These are phyloP conservation scores for Vitis hybrid DNA, from an alignment of 177 flowering plant genomes.

Conservation along the genomic window DNA sequence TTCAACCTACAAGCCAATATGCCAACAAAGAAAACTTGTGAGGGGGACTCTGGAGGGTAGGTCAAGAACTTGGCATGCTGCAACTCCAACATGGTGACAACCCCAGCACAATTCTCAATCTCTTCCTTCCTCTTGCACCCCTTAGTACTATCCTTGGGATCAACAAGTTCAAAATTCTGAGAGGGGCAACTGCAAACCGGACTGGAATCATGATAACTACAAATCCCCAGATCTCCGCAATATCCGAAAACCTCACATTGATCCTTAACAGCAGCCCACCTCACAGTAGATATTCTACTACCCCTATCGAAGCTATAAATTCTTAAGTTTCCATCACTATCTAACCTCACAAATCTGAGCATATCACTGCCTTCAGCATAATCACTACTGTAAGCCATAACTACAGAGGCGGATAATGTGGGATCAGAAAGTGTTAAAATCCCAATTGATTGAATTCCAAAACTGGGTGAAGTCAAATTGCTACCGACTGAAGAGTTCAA, in stretches of 20 bases:
- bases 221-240: slow-evolving; percentile 82
- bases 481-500: slow-evolving; percentile 41
- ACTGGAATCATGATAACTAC: slow-evolving; percentile 57
- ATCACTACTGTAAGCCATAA: slow-evolving; percentile 64
- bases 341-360: slow-evolving; percentile 61
- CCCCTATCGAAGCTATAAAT: slow-evolving; percentile 52
- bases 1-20: slow-evolving; percentile 50
- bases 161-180: slow-evolving; percentile 55
- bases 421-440: slow-evolving; percentile 45
- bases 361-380: slow-evolving; percentile 55
- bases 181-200: slow-evolving; percentile 79
- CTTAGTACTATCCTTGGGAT: slow-evolving; percentile 50
- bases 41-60: slow-evolving; percentile 43
- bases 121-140: slow-evolving; percentile 76
- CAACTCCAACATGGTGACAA: slow-evolving; percentile 47
- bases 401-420: slow-evolving; percentile 14
- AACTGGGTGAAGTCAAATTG: slow-evolving; percentile 39
- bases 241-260: slow-evolving; percentile 77
- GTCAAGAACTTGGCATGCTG: slow-evolving; percentile 55
- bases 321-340: slow-evolving; percentile 82
- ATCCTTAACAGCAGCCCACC: slow-evolving; percentile 83
- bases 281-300: slow-evolving; percentile 21
- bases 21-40: slow-evolving; percentile 34
- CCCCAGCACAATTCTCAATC: slow-evolving; percentile 48
- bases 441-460: slow-evolving; percentile 49